phyloP scores from a whole-genome alignment of 768 basidiomycete genomes.

The Mycena galericulata region DNA sequence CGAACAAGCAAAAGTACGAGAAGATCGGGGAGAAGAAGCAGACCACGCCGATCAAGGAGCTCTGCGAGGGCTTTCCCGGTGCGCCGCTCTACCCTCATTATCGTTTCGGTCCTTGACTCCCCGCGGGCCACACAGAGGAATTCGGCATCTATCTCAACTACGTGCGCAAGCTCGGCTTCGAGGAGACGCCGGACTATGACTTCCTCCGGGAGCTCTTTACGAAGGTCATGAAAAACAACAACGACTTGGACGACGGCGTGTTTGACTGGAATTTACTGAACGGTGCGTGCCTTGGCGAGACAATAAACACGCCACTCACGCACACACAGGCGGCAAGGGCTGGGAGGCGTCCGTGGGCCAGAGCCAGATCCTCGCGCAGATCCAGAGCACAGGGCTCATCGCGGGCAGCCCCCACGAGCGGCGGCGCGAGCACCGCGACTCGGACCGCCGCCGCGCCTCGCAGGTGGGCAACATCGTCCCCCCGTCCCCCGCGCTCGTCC shows the following conservation, averaged over 20 bases:
- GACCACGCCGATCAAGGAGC: conserved; percentile 96
- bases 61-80: conserved; percentile 97
- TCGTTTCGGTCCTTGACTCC: conserved; percentile 1
- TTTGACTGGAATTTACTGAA: conserved; percentile 98
- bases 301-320: neutral
- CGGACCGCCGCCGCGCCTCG: conserved; percentile 74
- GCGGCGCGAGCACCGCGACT: conserved; percentile 66
- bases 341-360: conserved; percentile 88
- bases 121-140: conserved; percentile 84
- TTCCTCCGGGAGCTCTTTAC: conserved; percentile 95
- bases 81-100: conserved; percentile 37
- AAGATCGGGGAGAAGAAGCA: conserved; percentile 99
- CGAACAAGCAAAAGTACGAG: conserved; percentile 99
- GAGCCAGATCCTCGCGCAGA: conserved; percentile 73
- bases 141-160: conserved; percentile 99
- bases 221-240: conserved; percentile 92
- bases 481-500: conserved; percentile 83
- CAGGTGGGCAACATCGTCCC: conserved; percentile 70
- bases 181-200: conserved; percentile 99
- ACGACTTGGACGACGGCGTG: conserved; percentile 91
- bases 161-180: conserved; percentile 98
- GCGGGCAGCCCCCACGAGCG: conserved; percentile 63
- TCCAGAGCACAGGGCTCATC: conserved; percentile 64
- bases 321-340: conserved; percentile 81
- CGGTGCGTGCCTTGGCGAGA: conserved; percentile 52